Evolutionary conservation across 2,329 filamentous ascomycete genomes (phyloP), one percentile per base, ranked within the genome.

Genomic region (Teratosphaeria viscida): DNA sequence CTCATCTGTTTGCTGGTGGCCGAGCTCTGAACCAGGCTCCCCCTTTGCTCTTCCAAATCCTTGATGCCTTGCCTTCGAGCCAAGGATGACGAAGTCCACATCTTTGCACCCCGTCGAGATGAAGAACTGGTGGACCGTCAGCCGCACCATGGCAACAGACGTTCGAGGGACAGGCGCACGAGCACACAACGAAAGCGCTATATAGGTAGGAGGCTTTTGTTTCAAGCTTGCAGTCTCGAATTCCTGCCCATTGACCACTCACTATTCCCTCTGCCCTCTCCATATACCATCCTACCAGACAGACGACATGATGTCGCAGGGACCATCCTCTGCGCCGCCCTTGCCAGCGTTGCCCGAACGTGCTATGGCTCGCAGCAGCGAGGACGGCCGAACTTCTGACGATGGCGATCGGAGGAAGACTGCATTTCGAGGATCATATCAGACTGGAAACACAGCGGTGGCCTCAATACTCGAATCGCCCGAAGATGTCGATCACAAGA

Each of bases 401-500:
- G 43, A 49, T 6, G 8, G 43, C 19, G 43, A 49, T 49, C 16
- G 19, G 2, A 23, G 43, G 19, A 49, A 49, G 43, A 49, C 43
- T 11, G 43, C 19, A 6, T 49, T 19, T 11, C 52, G 52, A 11
- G 27, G 52, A 32, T 35, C 23, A 14, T 32, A 53, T 32, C 52
- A 26, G 52, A n/a, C 43, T 6, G 43, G 43, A 49, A 49, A n/a
- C 43, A 49, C 43, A 49, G 43, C 43, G 43, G 43, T 49, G 43
- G 16, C 16, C 43, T 49, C 43, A 6, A 49, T 49, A 3, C 19
- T 49, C 19, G 43, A 49, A 49, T 37, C 56, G 14, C 52, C 56
- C 26, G 56, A 58, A 54, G 56, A 58, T 23, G 34, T 26, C 47
- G 56, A 58, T 27, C 56, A 47, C 49, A 52, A 39, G 52, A 47